Percentiles rank a stretch among this genome's conserved stretches.
Conservation (phyloP, 352 stramenopile species). For the Phytopythium mirpurense region DNA sequence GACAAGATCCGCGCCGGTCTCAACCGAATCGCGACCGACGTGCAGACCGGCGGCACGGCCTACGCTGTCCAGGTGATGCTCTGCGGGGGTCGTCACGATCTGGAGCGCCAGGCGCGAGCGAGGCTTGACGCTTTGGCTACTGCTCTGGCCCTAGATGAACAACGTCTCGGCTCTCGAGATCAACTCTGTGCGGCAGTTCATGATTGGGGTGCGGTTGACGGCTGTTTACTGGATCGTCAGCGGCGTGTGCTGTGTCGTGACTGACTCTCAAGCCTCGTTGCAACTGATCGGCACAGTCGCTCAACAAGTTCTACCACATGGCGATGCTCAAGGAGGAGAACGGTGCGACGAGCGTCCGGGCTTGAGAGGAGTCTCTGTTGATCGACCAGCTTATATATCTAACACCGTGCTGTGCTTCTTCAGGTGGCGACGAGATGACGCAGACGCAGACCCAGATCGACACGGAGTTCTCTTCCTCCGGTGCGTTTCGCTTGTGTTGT, state of each 20-base stretch:
- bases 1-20: slow-evolving; percentile 89
- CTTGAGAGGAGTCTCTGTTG: background rate
- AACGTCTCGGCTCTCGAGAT: slow-evolving; percentile 84
- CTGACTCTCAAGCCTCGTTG: background rate
- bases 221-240: background rate
- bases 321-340: slow-evolving; percentile 45
- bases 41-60: slow-evolving; percentile 64
- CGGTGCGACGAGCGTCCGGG: slow-evolving; percentile 8
- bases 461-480: slow-evolving; percentile 1
- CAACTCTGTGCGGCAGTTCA: slow-evolving; percentile 85
- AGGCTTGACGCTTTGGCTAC: too few relatives aligned
- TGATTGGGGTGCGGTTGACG: slow-evolving; percentile 56
- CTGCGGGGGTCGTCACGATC: background rate
- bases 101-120: too few relatives aligned
- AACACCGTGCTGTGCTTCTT: background rate
- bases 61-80: slow-evolving; percentile 54
- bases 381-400: too few relatives aligned
- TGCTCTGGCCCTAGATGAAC: too few relatives aligned
- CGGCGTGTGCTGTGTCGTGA: background rate
- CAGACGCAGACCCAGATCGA: slow-evolving; percentile 26
- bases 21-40: slow-evolving; percentile 70
- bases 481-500: background rate
- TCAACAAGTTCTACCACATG: slow-evolving; percentile 76
- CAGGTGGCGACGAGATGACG: slow-evolving; percentile 9
- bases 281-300: slow-evolving; percentile 27